Conservation (phyloP, 2,329 filamentous ascomycete species). For the Claviceps monticola region DNA sequence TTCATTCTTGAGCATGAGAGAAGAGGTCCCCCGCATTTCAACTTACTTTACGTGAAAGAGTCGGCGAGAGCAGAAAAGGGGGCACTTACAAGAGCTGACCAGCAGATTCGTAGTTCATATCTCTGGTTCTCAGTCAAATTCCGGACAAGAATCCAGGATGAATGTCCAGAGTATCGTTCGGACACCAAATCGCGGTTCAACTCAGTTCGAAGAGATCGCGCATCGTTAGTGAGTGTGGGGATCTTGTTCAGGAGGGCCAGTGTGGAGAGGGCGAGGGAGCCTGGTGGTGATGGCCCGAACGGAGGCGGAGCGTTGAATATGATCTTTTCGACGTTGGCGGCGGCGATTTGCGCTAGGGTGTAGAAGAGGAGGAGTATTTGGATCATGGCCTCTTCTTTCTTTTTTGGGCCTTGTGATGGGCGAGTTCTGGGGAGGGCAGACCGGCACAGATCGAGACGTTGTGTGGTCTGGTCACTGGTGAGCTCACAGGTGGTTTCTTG, state of each 20-base stretch:
- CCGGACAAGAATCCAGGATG: constrained; percentile 70
- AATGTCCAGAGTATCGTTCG: constrained; percentile 33
- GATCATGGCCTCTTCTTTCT: neutral
- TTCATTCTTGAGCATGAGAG: neutral
- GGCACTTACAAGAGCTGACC: constrained; percentile 71
- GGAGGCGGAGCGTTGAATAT: constrained; percentile 66
- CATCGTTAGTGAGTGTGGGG: constrained; percentile 45
- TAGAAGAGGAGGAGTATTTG: neutral
- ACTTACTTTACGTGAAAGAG: neutral
- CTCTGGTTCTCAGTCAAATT: constrained; percentile 55
- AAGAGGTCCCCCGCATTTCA: neutral
- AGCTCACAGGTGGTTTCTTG: neutral
- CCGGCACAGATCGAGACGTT: neutral
- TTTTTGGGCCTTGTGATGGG: neutral
- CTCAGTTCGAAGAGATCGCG: constrained; percentile 43
- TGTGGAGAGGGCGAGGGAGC: constrained; percentile 11
- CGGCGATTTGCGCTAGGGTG: constrained; percentile 6
- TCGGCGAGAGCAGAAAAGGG: neutral
- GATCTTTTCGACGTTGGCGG: constrained; percentile 78
- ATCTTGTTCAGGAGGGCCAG: constrained; percentile 44
- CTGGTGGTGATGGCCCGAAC: constrained; percentile 32
- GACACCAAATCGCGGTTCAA: constrained; percentile 50
- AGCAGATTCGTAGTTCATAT: constrained; percentile 88
- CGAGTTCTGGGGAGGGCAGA: neutral
- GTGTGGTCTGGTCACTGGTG: neutral